Conservation (phyloP, 345 rosid genomes). For the Schrenkiella parvula region DNA sequence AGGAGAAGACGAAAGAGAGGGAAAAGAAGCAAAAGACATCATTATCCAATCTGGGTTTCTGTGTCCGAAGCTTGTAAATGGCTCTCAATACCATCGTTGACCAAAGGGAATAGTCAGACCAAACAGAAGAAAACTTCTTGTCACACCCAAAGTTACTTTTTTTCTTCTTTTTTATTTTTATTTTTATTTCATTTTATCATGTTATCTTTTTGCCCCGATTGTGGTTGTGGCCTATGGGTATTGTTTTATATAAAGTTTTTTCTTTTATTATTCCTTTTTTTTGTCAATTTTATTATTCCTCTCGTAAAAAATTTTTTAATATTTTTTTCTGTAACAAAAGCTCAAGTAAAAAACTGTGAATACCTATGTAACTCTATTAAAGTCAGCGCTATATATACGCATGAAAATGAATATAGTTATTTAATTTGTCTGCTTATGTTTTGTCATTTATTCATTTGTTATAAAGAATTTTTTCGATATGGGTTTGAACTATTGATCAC, state of each 20-base stretch:
- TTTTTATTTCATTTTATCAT: conserved; percentile 13
- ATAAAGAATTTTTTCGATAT: not conserved
- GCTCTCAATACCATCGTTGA: conserved; percentile 55
- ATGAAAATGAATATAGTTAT: not conserved
- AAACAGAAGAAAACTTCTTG: conserved; percentile 34
- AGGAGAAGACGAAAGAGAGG: conserved; percentile 22
- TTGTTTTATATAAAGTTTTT: not conserved
- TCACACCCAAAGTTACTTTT: conserved; percentile 31
- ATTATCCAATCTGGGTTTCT: conserved; percentile 35
- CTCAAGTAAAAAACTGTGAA: not conserved
- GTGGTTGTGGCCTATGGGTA: conserved; percentile 16
- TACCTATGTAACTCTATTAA: conserved; percentile 5
- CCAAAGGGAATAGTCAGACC: conserved; percentile 38
- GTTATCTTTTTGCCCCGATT: conserved; percentile 22
- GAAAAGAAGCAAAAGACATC: conserved; percentile 35
- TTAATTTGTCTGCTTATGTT: conserved; percentile 6
- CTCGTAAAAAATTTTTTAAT: not conserved
- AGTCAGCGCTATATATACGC: conserved; percentile 17
- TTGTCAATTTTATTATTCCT: not conserved
- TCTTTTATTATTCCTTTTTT: too few relatives aligned
- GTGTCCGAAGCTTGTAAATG: conserved; percentile 43
- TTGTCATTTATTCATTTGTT: not conserved
- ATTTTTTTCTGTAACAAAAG: not conserved
- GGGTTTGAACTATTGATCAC: not conserved
- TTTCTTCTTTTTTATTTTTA: not conserved